Evolutionary conservation across 495 filamentous ascomycete species (phyloP).

Genomic region (Podospora bellae-mahoneyi): DNA sequence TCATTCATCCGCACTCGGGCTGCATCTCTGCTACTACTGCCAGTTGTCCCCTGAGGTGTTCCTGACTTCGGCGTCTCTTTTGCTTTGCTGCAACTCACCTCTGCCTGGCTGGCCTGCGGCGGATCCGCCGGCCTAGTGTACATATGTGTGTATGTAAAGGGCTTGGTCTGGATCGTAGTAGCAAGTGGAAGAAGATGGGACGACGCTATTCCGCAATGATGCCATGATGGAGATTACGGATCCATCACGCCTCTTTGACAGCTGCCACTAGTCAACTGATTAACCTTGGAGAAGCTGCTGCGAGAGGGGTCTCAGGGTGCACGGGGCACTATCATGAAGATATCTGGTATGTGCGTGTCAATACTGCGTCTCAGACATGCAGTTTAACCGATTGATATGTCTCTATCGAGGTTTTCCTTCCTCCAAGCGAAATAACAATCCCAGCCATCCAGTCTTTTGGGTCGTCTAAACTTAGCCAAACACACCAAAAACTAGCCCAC

Average conservation of each 20-base stretch:
- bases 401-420: conserved; percentile 7
- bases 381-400: neutral
- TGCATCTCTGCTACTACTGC: neutral
- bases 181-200: neutral
- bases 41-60: neutral
- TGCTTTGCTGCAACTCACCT: neutral
- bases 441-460: neutral
- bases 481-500: neutral
- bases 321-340: neutral
- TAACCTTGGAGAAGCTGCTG: neutral
- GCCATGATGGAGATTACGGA: neutral
- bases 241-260: neutral
- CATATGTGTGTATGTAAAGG: neutral
- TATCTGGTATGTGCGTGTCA: neutral
- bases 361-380: neutral
- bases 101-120: neutral
- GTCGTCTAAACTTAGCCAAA: neutral
- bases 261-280: neutral
- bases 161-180: neutral
- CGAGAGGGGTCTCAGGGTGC: neutral
- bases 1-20: neutral
- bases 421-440: conserved; percentile 2
- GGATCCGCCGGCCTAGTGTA: neutral
- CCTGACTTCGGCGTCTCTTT: neutral
- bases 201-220: neutral